phyloP scores from a whole-genome alignment of 176 grass and related monocot species.

The Oryza australiensis region DNA sequence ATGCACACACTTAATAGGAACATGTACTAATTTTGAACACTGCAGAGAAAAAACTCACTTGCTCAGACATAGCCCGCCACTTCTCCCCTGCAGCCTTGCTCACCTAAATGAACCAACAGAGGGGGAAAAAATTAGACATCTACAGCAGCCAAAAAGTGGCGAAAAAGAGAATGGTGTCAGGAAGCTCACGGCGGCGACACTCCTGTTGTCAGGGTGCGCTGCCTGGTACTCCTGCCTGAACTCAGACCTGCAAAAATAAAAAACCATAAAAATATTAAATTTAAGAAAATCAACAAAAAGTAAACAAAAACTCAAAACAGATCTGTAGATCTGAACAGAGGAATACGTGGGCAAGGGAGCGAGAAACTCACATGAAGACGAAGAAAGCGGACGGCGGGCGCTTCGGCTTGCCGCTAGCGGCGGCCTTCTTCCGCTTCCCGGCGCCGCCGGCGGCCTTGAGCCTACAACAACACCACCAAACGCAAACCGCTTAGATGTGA shows the following conservation, averaged over 20 bases:
- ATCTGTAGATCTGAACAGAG: conserved; percentile 49
- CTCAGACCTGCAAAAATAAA: conserved; percentile 52
- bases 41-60: conserved; percentile 50
- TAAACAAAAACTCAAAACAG: not conserved
- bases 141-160: not conserved
- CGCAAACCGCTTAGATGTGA: not conserved
- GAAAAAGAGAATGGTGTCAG: not conserved
- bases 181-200: conserved; percentile 54
- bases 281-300: not conserved
- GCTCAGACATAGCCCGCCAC: conserved; percentile 68
- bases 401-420: conserved; percentile 75
- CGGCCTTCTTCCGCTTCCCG: conserved; percentile 56
- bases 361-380: conserved; percentile 72
- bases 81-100: conserved; percentile 80
- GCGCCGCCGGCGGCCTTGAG: conserved; percentile 42
- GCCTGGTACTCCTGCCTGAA: conserved; percentile 85
- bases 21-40: conserved; percentile 16
- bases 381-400: conserved; percentile 87
- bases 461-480: conserved; percentile 16
- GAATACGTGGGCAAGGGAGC: not conserved
- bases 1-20: not conserved
- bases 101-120: conserved; percentile 50
- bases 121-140: conserved; percentile 27
- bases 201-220: conserved; percentile 71
- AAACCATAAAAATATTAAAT: not conserved